These are phyloP conservation scores for Nakazawaea ambrosiae DNA, from an alignment of 805 yeast species.

Conservation along the genomic window DNA sequence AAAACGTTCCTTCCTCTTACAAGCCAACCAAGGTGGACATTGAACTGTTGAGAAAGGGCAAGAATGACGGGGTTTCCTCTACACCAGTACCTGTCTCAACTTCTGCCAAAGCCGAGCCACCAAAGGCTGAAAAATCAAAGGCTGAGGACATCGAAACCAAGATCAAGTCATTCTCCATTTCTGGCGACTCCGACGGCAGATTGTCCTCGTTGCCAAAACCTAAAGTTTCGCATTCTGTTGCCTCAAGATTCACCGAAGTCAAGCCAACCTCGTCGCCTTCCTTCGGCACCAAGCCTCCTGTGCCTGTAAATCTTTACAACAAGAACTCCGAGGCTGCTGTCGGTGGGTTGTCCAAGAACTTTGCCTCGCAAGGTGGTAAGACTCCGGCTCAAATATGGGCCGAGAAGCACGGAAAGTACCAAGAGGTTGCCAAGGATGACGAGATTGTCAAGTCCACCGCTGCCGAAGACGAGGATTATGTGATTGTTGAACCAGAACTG, in stretches of 20 bases:
- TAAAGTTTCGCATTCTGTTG: conserved; percentile 42
- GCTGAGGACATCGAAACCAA: conserved; percentile 44
- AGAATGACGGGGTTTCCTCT: conserved; percentile 38
- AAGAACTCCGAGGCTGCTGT: conserved; percentile 40
- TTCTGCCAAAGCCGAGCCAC: conserved; percentile 39
- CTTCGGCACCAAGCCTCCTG: conserved; percentile 28
- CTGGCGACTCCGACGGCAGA: conserved; percentile 32
- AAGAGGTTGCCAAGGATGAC: conserved; percentile 29
- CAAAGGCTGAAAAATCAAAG: conserved; percentile 41
- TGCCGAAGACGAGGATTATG: conserved; percentile 3
- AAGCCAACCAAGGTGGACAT: conserved; percentile 60
- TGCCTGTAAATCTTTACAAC: conserved; percentile 20
- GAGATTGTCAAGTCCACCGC: conserved; percentile 21
- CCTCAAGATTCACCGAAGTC: conserved; percentile 37
- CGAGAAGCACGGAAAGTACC: conserved; percentile 70
- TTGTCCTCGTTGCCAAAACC: conserved; percentile 60
- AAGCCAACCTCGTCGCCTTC: conserved; percentile 24
- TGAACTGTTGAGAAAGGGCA: conserved; percentile 42
- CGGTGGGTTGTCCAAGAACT: conserved; percentile 55
- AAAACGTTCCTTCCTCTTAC: conserved; percentile 54
- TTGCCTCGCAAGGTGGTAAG: conserved; percentile 67
- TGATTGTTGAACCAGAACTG: conserved; percentile 11
- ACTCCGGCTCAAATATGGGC: conserved; percentile 97
- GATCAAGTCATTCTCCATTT: conserved; percentile 22
- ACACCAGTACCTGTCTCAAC: conserved; percentile 25